Conservation (phyloP, 2,329 filamentous ascomycete species). For the Neophaeococcomyces mojaviensis region DNA sequence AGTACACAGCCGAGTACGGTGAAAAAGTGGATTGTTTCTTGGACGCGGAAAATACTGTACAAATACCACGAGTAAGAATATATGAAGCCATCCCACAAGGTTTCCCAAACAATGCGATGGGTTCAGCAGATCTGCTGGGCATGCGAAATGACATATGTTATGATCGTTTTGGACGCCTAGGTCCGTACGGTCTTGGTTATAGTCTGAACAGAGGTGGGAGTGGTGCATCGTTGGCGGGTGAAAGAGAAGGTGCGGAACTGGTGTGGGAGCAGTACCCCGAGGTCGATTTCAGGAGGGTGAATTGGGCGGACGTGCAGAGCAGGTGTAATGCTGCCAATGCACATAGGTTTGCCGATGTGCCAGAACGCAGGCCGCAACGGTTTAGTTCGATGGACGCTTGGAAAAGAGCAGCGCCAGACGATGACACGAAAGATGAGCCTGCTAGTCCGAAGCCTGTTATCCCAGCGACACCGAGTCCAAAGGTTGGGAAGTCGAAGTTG, state of each 20-base stretch:
- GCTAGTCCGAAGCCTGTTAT: conserved; percentile 8
- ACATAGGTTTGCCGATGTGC: conserved; percentile 53
- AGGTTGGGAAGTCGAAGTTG: conserved; percentile 24
- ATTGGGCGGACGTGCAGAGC: conserved; percentile 72
- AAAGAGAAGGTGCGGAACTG: conserved; percentile 68
- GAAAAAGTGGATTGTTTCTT: conserved; percentile 70
- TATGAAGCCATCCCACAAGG: conserved; percentile 73
- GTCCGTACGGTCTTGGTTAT: conserved; percentile 86
- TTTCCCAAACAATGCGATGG: conserved; percentile 75
- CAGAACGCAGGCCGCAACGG: conserved; percentile 29
- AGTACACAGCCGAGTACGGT: conserved; percentile 50
- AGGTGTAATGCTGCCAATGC: conserved; percentile 66
- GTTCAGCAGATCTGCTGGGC: conserved; percentile 75
- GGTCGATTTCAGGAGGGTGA: conserved; percentile 68
- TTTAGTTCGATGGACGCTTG: conserved; percentile 24
- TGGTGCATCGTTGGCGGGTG: conserved; percentile 77
- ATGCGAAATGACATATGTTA: conserved; percentile 84
- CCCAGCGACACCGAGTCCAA: conserved; percentile 18
- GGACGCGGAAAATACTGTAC: conserved; percentile 57
- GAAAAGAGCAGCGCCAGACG: conserved; percentile 9
- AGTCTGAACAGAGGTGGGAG: conserved; percentile 68
- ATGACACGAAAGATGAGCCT: conserved; percentile 3
- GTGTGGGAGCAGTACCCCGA: conserved; percentile 66
- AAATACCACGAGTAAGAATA: conserved; percentile 62
- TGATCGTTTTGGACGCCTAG: conserved; percentile 79